These are phyloP conservation scores for Candida quercuum DNA, from an alignment of 805 yeast species.

Conservation along the genomic window DNA sequence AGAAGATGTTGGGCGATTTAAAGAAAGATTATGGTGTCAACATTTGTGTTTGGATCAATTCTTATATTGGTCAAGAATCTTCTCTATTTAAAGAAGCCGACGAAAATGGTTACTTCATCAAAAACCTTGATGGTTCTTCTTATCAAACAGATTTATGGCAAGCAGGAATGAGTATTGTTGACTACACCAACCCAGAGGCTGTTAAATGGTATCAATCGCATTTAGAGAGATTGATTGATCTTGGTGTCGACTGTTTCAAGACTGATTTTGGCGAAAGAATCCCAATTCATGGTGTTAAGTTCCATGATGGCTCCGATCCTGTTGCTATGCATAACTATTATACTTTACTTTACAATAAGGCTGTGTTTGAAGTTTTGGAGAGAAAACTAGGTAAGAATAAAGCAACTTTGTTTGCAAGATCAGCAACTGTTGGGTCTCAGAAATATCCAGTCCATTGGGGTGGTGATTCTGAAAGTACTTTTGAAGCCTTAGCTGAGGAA, in stretches of 20 bases:
- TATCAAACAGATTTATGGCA: slow-evolving; percentile 20
- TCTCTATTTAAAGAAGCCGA: slow-evolving; percentile 14
- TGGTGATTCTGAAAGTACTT: slow-evolving; percentile 21
- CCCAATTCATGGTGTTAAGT: slow-evolving; percentile 15
- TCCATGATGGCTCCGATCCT: slow-evolving; percentile 12
- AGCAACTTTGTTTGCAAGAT: slow-evolving; percentile 19
- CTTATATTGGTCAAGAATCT: slow-evolving; percentile 19
- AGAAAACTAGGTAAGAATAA: slow-evolving; percentile 16
- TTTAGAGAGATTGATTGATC: slow-evolving; percentile 12
- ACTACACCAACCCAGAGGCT: slow-evolving; percentile 19
- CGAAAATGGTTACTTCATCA: slow-evolving; percentile 15
- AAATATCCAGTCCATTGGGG: slow-evolving; percentile 23
- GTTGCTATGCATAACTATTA: slow-evolving; percentile 18
- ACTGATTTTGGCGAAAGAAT: slow-evolving; percentile 22
- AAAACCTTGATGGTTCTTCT: slow-evolving; percentile 14
- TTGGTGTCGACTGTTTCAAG: slow-evolving; percentile 20
- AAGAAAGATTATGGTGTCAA: slow-evolving; percentile 33
- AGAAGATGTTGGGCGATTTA: slow-evolving; percentile 24
- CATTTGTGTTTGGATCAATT: slow-evolving; percentile 23
- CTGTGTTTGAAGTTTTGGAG: slow-evolving; percentile 18
- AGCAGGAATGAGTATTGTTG: slow-evolving; percentile 21
- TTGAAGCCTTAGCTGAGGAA: slow-evolving; percentile 21
- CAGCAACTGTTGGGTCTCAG: slow-evolving; percentile 20
- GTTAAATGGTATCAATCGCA: slow-evolving; percentile 16
- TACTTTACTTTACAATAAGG: slow-evolving; percentile 17